Evolutionary conservation across 2,329 filamentous ascomycete genomes (phyloP).

Genomic region (Sarocladium kiliense): DNA sequence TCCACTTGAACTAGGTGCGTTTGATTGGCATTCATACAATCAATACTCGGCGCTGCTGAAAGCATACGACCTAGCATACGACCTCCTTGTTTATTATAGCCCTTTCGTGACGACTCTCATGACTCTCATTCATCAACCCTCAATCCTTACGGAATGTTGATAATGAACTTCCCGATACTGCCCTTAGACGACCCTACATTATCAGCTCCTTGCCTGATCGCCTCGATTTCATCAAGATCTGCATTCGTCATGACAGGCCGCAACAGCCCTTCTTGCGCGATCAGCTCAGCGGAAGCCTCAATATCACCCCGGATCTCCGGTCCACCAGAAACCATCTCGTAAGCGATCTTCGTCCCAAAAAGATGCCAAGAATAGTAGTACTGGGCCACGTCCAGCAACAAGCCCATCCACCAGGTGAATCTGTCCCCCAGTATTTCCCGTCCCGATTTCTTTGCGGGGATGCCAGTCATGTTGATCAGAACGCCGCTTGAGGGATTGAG

Average conservation of each 20-base stretch:
- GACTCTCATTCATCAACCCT: not conserved
- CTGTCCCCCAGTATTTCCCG: constrained; percentile 25
- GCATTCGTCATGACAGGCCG: constrained; percentile 36
- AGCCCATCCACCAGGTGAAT: constrained; percentile 32
- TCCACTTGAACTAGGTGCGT: no score
- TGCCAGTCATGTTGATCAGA: constrained; percentile 34
- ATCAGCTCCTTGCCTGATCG: constrained; percentile 33
- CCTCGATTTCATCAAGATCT: constrained; percentile 36
- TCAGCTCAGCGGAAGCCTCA: constrained; percentile 32
- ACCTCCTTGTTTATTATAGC: no score
- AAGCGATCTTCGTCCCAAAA: constrained; percentile 37
- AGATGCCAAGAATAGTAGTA: constrained; percentile 36
- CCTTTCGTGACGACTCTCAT: not conserved
- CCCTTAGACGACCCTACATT: constrained; percentile 35
- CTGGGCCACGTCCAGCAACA: constrained; percentile 29
- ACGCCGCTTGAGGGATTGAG: constrained; percentile 31
- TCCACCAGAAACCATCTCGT: constrained; percentile 41
- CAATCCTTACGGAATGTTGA: constrained; percentile 25
- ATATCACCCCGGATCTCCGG: constrained; percentile 34
- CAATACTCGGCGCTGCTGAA: no score
- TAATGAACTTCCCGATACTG: constrained; percentile 36
- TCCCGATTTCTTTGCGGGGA: constrained; percentile 26
- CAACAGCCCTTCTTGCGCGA: constrained; percentile 35
- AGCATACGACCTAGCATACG: no score
- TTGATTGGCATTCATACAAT: no score